Evolutionary conservation across 805 yeast genomes (phyloP), one percentile per base, ranked within the genome.

Genomic region (Isabelozyma rhagii): DNA sequence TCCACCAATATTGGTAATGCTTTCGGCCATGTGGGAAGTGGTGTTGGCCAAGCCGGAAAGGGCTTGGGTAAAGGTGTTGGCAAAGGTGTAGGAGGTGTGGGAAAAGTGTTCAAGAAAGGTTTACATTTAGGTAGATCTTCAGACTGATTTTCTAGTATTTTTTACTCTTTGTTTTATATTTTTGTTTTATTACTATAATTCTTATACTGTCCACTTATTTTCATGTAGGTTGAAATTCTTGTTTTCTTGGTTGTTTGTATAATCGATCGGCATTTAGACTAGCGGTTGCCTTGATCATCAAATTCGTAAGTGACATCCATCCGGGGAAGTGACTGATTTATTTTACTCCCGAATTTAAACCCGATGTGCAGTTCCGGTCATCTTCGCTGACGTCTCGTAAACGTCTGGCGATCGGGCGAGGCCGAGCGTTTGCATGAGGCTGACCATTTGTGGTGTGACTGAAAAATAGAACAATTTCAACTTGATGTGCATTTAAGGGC

Each of bases 1-100:
- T 54, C 75, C 11, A 60, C 71, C 53, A 56, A 68, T 44, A 73
- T 75, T 7, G 72, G 74, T 39, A 80, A 73, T 41, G 77, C 80
- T 39, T 79, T 79, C 40, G 77, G 75, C 39, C 59, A 61, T 7
- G 74, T 70, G 31, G 75, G 74, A 7, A 52, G 62, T 46, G 76
- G 74, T 49, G 71, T 70, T 27, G 77, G 74, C 14, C 71, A 69
- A 18, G 68, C 66, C 7, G 71, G 71, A 8, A 67, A 68, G 48
- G 74, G 74, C 42, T 62, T 71, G 10, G 75, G 73, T 8, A 59
- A 60, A 47, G 64, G 63, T 31, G 48, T 70, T 36, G 78, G 79
- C 11, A 64, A 68, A 21, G 77, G 74, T 44, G 63, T 67, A 25
- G 69, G 67, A 25, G 21, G 29, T 14, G 42, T 63, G 6, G 66